Evolutionary conservation across 108 stramenopile species (phyloP), one percentile per base, ranked within the genome.

Genomic region (Cyclotella choctawhatcheeana): DNA sequence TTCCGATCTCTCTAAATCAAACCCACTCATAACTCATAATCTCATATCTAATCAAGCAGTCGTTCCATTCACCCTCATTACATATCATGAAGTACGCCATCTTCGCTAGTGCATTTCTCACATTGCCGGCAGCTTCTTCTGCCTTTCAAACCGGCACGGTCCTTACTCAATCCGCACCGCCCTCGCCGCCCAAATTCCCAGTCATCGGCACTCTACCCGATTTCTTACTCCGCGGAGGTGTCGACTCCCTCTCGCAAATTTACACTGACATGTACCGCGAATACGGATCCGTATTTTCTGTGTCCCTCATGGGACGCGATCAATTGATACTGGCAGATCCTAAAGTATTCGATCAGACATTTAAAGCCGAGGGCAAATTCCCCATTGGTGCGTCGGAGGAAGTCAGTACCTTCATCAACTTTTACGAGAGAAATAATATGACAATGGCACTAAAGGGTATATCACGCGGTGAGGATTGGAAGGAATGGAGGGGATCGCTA

Each of bases 131-230:
- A n/a, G n/a, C n/a, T n/a, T n/a, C 51, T 22, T 10, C 55, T 30
- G 55, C 55, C 55, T 56, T 56, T n/a, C 55, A 56, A 56, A 56
- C 55, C 55, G 55, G 55, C 59, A 24, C 59, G 12, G 48, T 45
- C 63, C 14, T n/a, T n/a, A 27, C 29, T 45, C 63, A 12, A 45
- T n/a, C 25, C 20, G 6, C 63, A 35, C 64, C 73, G 4, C 73
- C 73, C 44, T 43, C 44, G 12, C 64, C 73, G 1, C 63, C 43
- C 44, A 74, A 74, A 65, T 74, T 50, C 40, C 73, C 73, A 18
- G 14, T 74, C 45, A 48, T 74, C 31, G 73, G 73, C 54, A 74
- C 73, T 8, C 64, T 74, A 31, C 73, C 73, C 32, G 73, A 74
- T 31, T 74, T 74, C 30, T 20, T 74, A 8, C 16, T 37, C 0